Evolutionary conservation across 345 rosid genomes (phyloP).

Genomic region (Ceriops tagal): DNA sequence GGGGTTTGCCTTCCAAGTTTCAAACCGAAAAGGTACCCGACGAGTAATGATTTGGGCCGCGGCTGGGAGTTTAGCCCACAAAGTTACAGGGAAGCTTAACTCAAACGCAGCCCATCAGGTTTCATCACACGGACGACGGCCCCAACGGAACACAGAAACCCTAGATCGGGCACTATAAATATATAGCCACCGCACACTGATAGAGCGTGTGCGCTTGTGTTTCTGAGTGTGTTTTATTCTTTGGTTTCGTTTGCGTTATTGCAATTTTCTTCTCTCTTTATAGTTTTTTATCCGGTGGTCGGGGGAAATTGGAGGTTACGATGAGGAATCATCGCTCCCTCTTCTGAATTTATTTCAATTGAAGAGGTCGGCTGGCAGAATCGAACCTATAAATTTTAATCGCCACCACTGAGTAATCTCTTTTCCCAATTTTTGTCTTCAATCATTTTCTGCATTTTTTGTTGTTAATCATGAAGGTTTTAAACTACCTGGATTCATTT

Average conservation of each 20-base stretch:
- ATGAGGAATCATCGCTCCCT: conserved; percentile 67
- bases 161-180: conserved; percentile 2
- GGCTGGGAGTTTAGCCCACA: too few species aligned
- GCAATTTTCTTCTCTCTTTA: not conserved
- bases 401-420: conserved; percentile 58
- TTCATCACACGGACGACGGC: too few species aligned
- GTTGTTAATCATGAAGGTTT: not conserved
- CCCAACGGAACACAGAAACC: not conserved
- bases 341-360: conserved; percentile 40
- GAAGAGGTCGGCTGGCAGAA: conserved; percentile 64
- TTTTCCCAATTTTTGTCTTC: not conserved
- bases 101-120: too few species aligned
- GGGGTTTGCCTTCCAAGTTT: too few species aligned
- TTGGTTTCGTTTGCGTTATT: not conserved
- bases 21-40: too few species aligned
- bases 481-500: not conserved
- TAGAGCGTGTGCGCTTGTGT: too few species aligned
- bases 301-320: conserved; percentile 25
- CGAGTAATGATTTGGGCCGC: too few species aligned
- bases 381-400: conserved; percentile 46
- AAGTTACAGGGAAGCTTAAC: too few species aligned
- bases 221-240: too few species aligned
- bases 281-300: not conserved
- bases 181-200: not conserved
- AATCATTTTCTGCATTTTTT: not conserved